A percentile compares a stretch with the other conserved stretches of the same genome.
phyloP scores from a whole-genome alignment of 768 basidiomycete genomes.

The Tephrocybe sp. region DNA sequence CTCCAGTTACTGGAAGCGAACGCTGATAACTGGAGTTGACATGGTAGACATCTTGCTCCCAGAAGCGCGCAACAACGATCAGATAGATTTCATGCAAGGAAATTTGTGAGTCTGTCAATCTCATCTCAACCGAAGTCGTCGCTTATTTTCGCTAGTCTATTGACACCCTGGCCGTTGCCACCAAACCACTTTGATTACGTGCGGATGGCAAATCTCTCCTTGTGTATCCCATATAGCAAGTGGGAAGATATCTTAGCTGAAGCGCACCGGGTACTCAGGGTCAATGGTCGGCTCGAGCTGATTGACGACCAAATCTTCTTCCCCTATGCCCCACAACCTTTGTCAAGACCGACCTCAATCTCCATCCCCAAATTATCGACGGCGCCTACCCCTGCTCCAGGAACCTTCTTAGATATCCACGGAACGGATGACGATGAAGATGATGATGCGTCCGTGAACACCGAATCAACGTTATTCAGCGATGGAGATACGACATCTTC shows the following conservation, averaged over 20 bases:
- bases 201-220: constrained; percentile 66
- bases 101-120: constrained; percentile 60
- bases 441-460: constrained; percentile 26
- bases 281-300: constrained; percentile 67
- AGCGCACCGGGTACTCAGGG: constrained; percentile 58
- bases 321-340: constrained; percentile 43
- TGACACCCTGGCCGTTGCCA: constrained; percentile 59
- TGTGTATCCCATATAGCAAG: constrained; percentile 57
- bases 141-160: constrained; percentile 37
- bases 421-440: constrained; percentile 28
- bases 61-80: constrained; percentile 35
- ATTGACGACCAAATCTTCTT: constrained; percentile 74
- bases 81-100: constrained; percentile 54
- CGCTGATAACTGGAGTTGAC: constrained; percentile 67
- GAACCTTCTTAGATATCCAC: constrained; percentile 23
- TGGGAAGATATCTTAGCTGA: constrained; percentile 66
- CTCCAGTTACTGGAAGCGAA: constrained; percentile 58
- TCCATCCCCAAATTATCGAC: constrained; percentile 21
- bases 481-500: constrained; percentile 16
- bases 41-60: constrained; percentile 49
- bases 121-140: background rate
- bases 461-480: constrained; percentile 21
- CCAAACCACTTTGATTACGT: constrained; percentile 69
- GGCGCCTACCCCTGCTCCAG: constrained; percentile 20
- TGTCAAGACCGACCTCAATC: constrained; percentile 13